Evolutionary conservation across 202 grass and related monocot genomes (phyloP), one percentile per base, ranked within the genome.

Genomic region (Zizania palustris): DNA sequence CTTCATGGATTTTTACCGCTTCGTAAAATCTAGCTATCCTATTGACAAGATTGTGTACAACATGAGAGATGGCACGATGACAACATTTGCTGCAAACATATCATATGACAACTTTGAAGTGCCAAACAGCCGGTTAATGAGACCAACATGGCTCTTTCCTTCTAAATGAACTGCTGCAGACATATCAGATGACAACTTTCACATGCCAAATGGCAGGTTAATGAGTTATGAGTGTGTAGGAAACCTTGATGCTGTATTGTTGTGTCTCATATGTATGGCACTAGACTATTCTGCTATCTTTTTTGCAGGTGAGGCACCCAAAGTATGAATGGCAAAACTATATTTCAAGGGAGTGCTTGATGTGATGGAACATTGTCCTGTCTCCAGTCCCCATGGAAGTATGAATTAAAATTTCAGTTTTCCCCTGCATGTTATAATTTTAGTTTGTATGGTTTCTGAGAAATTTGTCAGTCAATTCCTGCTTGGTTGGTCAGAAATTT

Each of bases 101-200:
- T 6, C 42, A 9, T 58, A 77, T 5, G 8, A 3, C 41, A 51
- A 49, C 15, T 63, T 77, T 34, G 15, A 21, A 36, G 67, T 66
- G 72, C 16, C 8, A 28, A 51, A 82, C 73, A 67, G 67, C 20
- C 67, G 37, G 9, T 16, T 12, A 15, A 77, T 77, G 79, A 77
- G 69, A 67, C 85, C 73, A 44, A 78, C 67, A 28, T 85, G 83
- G 77, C 19, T 80, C 5, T 80, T 85, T 18, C 76, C 83, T 85
- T 69, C 63, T 45, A 63, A 80, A 68, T 85, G 76, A 80, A 55
- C 15, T 53, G 21, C 0, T 16, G 12, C 12, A 21, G 51, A 62
- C 13, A 36, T 71, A 65, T 6, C 42, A 9, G 65, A 77, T 3
- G 8, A 3, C 41, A 51, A 49, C 15, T 63, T 77, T 34, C 19